A percentile compares a stretch with the other conserved stretches of the same genome.
Conservation (phyloP, 148 eudicot species). For the Cornus florida region DNA sequence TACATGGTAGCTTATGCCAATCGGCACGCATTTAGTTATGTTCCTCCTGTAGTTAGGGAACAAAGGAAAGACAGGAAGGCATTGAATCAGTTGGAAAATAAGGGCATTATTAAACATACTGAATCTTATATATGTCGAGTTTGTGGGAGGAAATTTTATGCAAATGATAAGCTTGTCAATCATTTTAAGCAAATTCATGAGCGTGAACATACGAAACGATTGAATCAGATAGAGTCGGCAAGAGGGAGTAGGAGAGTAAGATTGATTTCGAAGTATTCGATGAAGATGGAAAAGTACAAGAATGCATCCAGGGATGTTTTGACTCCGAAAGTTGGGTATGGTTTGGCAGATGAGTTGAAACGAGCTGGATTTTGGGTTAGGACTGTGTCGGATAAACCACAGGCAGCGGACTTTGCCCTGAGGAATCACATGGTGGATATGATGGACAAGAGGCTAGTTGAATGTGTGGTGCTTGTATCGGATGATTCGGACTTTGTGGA, state of each 20-base stretch:
- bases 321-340: slow-evolving; percentile 74
- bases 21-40: slow-evolving; percentile 58
- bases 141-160: slow-evolving; percentile 77
- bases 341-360: slow-evolving; percentile 66
- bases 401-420: slow-evolving; percentile 67
- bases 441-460: slow-evolving; percentile 56
- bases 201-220: slow-evolving; percentile 64
- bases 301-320: slow-evolving; percentile 59
- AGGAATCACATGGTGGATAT: slow-evolving; percentile 62
- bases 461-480: slow-evolving; percentile 74
- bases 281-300: slow-evolving; percentile 76
- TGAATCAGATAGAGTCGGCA: slow-evolving; percentile 68
- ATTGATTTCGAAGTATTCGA: slow-evolving; percentile 60
- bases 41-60: slow-evolving; percentile 44
- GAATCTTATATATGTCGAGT: slow-evolving; percentile 64
- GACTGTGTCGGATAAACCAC: slow-evolving; percentile 61
- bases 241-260: slow-evolving; percentile 64
- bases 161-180: slow-evolving; percentile 57
- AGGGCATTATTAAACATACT: slow-evolving; percentile 44
- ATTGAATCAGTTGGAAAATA: slow-evolving; percentile 50
- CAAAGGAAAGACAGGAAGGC: slow-evolving; percentile 53
- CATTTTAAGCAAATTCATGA: slow-evolving; percentile 80
- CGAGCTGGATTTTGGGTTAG: slow-evolving; percentile 85
- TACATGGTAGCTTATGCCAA: slow-evolving; percentile 76
- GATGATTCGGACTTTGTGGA: slow-evolving; percentile 71